Conservation (phyloP, 805 yeast species). For the Yarrowia sp. region DNA sequence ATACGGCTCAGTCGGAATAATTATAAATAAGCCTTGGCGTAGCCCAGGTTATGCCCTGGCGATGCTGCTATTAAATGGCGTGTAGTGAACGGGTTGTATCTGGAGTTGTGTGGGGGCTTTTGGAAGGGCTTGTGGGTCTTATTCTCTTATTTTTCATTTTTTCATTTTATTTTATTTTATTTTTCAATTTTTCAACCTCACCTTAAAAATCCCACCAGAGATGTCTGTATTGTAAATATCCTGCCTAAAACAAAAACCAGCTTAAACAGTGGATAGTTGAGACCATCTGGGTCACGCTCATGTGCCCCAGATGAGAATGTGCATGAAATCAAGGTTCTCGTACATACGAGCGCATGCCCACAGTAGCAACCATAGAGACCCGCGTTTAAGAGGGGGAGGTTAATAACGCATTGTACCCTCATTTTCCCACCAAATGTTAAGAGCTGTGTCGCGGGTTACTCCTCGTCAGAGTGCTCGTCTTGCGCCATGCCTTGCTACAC, state of each 20-base stretch:
- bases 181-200: too few species aligned
- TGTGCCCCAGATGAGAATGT: not conserved
- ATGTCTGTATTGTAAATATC: too few species aligned
- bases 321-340: slow-evolving; percentile 1
- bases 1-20: not conserved
- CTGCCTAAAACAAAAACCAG: too few species aligned
- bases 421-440: slow-evolving; percentile 1
- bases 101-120: too few species aligned
- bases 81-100: too few species aligned
- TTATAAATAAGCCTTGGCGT: too few species aligned
- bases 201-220: too few species aligned
- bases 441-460: slow-evolving; percentile 1
- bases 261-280: not conserved
- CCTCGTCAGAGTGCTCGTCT: not conserved
- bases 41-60: too few species aligned
- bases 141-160: not conserved
- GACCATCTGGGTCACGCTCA: too few species aligned
- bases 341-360: slow-evolving; percentile 8
- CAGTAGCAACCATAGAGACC: slow-evolving; percentile 12
- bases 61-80: too few species aligned
- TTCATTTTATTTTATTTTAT: not conserved
- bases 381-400: not conserved
- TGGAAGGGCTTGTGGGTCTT: too few species aligned
- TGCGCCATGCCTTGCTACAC: not conserved
- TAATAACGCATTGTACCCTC: not conserved